Conservation (phyloP, 306 rosid genomes). For the Castanea crenata region DNA sequence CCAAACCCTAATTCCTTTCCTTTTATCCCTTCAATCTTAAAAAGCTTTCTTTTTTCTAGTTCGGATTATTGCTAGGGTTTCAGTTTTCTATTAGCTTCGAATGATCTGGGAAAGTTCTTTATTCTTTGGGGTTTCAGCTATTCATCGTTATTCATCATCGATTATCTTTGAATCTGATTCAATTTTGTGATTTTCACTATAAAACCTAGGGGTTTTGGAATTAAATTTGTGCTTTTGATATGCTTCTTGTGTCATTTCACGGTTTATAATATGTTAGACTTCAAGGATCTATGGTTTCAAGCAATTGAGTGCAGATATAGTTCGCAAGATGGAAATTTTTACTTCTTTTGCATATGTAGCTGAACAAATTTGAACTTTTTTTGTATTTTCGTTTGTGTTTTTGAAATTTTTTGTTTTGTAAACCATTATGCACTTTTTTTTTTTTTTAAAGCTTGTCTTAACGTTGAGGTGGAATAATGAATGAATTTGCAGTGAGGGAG, state of each 20-base stretch:
- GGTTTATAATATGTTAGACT: neutral
- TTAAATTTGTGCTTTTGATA: neutral
- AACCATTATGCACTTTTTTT: neutral
- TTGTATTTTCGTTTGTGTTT: neutral
- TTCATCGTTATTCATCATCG: neutral
- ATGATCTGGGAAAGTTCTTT: neutral
- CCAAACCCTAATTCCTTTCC: slow-evolving; percentile 1
- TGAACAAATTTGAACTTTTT: neutral
- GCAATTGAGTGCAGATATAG: neutral
- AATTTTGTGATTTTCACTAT: neutral
- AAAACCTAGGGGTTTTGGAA: too few species aligned
- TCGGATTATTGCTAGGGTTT: neutral
- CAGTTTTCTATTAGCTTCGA: neutral
- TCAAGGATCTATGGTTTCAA: neutral
- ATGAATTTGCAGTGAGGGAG: slow-evolving; percentile 68
- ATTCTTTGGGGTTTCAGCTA: neutral
- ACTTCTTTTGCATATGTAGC: neutral
- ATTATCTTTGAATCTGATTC: neutral
- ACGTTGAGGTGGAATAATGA: slow-evolving; percentile 16
- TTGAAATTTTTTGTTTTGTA: neutral
- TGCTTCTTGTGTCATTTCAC: neutral
- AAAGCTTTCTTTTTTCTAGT: neutral
- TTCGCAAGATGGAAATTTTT: neutral
- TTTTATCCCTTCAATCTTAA: neutral
- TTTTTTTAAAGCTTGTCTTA: neutral